A percentile compares a stretch with the other conserved stretches of the same genome.
These are phyloP conservation scores for Raphidocelis subcapitata DNA, from an alignment of 139 green algal species.

Conservation along the genomic window DNA sequence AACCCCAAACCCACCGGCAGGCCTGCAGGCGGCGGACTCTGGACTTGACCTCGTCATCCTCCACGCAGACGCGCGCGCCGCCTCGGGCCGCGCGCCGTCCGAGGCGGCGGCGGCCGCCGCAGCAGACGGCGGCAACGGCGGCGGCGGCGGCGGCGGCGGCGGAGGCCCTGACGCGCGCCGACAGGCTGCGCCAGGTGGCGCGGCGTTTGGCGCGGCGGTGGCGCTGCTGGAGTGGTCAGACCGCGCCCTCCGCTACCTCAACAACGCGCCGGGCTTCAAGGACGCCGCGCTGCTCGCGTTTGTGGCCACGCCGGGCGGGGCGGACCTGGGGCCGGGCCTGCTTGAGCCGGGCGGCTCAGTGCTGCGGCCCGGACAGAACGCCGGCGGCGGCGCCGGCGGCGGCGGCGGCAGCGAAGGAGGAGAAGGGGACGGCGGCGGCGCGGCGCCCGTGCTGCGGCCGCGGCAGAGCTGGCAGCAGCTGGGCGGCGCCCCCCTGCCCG, in stretches of 20 bases:
- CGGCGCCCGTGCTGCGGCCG: conserved; percentile 32
- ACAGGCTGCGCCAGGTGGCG: too few relatives aligned
- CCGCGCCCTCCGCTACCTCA: conserved; percentile 26
- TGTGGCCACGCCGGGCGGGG: conserved; percentile 27
- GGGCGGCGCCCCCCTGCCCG: conserved; percentile 7
- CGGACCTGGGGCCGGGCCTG: neutral
- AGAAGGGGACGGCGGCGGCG: conserved; percentile 1
- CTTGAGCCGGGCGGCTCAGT: neutral
- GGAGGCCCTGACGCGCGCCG: too few relatives aligned
- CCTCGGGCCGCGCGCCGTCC: too few relatives aligned
- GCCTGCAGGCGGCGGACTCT: too few relatives aligned
- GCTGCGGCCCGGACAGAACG: neutral
- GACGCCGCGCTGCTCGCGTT: conserved; percentile 45
- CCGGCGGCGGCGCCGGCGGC: neutral
- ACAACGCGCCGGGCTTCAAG: conserved; percentile 23
- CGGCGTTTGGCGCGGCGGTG: too few relatives aligned
- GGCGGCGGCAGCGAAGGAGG: neutral
- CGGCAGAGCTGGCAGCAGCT: conserved; percentile 60
- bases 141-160: neutral
- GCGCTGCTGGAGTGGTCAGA: conserved; percentile 51
- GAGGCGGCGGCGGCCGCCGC: neutral
- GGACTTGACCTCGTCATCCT: too few relatives aligned
- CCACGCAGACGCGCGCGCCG: too few relatives aligned
- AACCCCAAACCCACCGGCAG: too few relatives aligned
- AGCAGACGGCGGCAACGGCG: neutral